A percentile compares a stretch with the other conserved stretches of the same genome.
Conservation (phyloP, 1,284 basidiomycete genomes). For the Austroboletus novae-zelandiae region DNA sequence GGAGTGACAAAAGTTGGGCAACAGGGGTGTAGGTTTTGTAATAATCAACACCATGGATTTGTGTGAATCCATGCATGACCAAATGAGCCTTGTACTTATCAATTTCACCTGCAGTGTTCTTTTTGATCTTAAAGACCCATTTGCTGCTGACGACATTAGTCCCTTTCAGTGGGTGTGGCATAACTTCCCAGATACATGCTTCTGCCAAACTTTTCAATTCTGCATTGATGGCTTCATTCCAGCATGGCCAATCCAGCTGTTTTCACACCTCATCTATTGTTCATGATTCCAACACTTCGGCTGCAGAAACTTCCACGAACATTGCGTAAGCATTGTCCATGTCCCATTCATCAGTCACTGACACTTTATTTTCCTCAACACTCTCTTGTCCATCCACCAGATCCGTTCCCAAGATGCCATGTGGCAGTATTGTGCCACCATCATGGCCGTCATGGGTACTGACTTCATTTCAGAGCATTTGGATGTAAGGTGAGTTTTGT, state of each 20-base stretch:
- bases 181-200: not conserved
- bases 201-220: constrained; percentile 1
- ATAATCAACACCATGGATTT: no score
- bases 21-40: not conserved
- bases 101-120: not conserved
- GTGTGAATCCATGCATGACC: no score
- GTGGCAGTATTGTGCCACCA: no score
- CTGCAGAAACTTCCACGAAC: not conserved
- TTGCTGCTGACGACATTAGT: not conserved
- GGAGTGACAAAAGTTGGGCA: not conserved
- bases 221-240: not conserved
- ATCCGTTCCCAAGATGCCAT: no score
- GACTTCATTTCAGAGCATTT: no score
- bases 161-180: not conserved
- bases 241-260: not conserved
- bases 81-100: no score
- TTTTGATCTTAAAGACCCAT: constrained; percentile 4
- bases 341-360: not conserved
- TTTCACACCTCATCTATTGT: not conserved
- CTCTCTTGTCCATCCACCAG: no score
- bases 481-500: no score
- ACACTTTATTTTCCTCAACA: not conserved
- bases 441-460: no score
- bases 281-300: not conserved
- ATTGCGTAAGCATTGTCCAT: not conserved